Evolutionary conservation across 306 rosid species (phyloP).

Genomic region (Sophora flavescens): DNA sequence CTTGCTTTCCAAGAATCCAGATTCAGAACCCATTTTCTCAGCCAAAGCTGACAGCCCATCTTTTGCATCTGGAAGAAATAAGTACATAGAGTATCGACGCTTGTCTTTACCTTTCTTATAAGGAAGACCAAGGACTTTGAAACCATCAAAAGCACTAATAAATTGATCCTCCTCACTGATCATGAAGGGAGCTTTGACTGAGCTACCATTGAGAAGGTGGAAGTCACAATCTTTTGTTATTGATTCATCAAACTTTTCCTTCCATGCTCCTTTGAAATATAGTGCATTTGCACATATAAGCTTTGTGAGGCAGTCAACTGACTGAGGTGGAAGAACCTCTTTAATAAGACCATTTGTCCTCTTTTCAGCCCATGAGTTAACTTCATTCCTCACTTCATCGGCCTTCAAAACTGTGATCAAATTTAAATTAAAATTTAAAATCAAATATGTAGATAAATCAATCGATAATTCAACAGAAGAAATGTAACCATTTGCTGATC

Average conservation of each 20-base stretch:
- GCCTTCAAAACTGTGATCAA: constrained; percentile 54
- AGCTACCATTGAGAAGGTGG: constrained; percentile 65
- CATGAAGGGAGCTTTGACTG: constrained; percentile 81
- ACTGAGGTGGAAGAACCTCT: constrained; percentile 67
- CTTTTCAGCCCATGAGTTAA: constrained; percentile 81
- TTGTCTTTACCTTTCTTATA: constrained; percentile 71
- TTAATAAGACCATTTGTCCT: constrained; percentile 77
- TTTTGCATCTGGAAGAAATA: constrained; percentile 74
- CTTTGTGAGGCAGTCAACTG: constrained; percentile 56
- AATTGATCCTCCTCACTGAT: constrained; percentile 61
- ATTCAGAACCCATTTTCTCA: constrained; percentile 63
- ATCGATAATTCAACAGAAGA: constrained; percentile 30
- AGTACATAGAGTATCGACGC: constrained; percentile 71
- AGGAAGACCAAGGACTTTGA: constrained; percentile 77
- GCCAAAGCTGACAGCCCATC: constrained; percentile 74
- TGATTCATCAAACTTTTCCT: constrained; percentile 64
- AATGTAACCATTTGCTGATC: too few relatives aligned
- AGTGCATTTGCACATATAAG: constrained; percentile 81
- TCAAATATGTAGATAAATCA: not conserved
- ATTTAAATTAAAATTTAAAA: not conserved
- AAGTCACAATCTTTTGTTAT: constrained; percentile 65
- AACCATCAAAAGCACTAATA: constrained; percentile 59
- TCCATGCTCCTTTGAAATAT: constrained; percentile 89
- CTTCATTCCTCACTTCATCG: constrained; percentile 61
- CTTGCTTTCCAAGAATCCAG: constrained; percentile 61